Percentiles rank a stretch among this genome's conserved stretches.
Conservation (phyloP, 805 yeast species). For the Kregervanrija delftensis region DNA sequence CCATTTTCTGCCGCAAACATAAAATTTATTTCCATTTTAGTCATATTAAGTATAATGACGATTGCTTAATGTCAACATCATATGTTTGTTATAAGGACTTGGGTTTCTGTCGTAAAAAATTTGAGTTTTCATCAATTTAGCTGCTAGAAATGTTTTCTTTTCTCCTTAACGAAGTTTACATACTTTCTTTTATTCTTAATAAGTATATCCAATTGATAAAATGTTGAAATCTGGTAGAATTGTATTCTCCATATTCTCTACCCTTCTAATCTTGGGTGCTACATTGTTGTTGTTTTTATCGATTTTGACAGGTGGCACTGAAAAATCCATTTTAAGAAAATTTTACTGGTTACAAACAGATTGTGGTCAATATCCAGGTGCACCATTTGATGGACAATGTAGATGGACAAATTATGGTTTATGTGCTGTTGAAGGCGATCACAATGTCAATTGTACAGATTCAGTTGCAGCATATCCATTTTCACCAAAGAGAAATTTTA, state of each 20-base stretch:
- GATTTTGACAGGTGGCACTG: slow-evolving; percentile 57
- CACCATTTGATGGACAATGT: slow-evolving; percentile 35
- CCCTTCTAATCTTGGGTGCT: slow-evolving; percentile 29
- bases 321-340: slow-evolving; percentile 40
- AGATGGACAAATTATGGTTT: slow-evolving; percentile 83
- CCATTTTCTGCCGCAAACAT: too few relatives aligned
- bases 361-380: slow-evolving; percentile 46
- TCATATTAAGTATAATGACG: too few relatives aligned
- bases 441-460: slow-evolving; percentile 41
- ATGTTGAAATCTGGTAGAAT: background rate
- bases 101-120: too few relatives aligned
- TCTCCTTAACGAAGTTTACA: too few relatives aligned
- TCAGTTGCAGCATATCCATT: slow-evolving; percentile 75
- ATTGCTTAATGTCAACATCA: too few relatives aligned
- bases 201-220: too few relatives aligned
- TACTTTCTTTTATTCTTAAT: too few relatives aligned
- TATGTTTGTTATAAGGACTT: too few relatives aligned
- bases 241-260: slow-evolving; percentile 2
- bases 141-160: too few relatives aligned
- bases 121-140: too few relatives aligned
- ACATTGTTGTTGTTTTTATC: slow-evolving; percentile 52
- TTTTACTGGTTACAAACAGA: slow-evolving; percentile 81
- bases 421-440: slow-evolving; percentile 37
- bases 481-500: slow-evolving; percentile 73
- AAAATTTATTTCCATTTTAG: too few relatives aligned